Evolutionary conservation across 441 rosid genomes (phyloP).

Genomic region (Arabidopsis lyrata): DNA sequence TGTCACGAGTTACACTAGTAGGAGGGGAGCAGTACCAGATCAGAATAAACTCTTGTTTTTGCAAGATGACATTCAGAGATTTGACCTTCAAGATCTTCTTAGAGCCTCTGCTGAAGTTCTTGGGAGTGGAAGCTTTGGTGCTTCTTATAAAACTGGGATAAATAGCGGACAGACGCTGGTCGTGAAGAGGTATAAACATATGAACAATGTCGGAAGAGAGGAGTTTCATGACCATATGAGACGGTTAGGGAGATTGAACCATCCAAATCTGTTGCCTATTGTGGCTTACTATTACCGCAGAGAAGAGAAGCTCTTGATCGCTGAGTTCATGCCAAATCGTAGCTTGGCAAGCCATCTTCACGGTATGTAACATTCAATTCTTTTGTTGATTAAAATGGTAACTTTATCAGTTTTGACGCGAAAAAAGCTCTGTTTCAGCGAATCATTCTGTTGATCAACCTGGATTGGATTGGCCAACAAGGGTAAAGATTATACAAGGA

Average conservation of each 20-base stretch:
- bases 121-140: constrained; percentile 96
- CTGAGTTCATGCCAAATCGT: constrained; percentile 62
- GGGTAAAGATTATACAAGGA: constrained; percentile 80
- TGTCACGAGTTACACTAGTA: constrained; percentile 29
- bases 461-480: constrained; percentile 73
- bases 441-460: constrained; percentile 60
- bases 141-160: constrained; percentile 81
- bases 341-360: constrained; percentile 92
- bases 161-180: constrained; percentile 56
- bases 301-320: constrained; percentile 92
- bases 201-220: constrained; percentile 79
- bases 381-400: not conserved
- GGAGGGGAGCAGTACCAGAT: constrained; percentile 46
- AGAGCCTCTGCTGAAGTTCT: constrained; percentile 90
- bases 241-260: constrained; percentile 70
- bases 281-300: constrained; percentile 83
- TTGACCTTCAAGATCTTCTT: constrained; percentile 81
- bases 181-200: constrained; percentile 90
- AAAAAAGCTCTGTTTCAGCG: constrained; percentile 52
- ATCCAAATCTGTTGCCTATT: constrained; percentile 75
- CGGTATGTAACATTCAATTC: constrained; percentile 47
- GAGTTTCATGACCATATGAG: constrained; percentile 90
- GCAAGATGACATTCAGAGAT: constrained; percentile 59
- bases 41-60: constrained; percentile 59
- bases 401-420: not conserved